phyloP scores from a whole-genome alignment of 2,329 filamentous ascomycete species.

The Xylariaceae sp. region DNA sequence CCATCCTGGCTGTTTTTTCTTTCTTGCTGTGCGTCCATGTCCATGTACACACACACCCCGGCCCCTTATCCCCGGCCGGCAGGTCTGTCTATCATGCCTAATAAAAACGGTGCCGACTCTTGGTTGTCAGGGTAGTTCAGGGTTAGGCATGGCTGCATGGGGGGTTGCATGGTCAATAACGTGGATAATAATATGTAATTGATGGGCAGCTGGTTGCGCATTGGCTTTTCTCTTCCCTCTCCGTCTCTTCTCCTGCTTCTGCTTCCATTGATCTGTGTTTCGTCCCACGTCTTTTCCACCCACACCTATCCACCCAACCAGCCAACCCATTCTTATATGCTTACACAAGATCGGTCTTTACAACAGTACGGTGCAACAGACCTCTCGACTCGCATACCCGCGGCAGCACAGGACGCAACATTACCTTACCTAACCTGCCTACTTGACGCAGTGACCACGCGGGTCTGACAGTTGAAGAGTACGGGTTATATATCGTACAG shows the following conservation, averaged over 20 bases:
- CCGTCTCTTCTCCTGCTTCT: conserved; percentile 17
- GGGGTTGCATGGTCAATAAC: conserved; percentile 29
- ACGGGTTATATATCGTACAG: background rate
- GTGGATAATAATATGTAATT: conserved; percentile 28
- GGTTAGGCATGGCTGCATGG: conserved; percentile 30
- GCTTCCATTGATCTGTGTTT: conserved; percentile 10
- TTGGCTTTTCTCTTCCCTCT: conserved; percentile 7
- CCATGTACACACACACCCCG: background rate
- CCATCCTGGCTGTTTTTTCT: background rate
- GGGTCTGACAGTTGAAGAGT: conserved; percentile 22
- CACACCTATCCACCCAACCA: background rate
- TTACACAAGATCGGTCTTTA: conserved; percentile 14
- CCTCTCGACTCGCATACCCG: conserved; percentile 16
- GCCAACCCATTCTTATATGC: background rate
- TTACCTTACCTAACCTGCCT: background rate
- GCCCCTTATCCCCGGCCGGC: conserved; percentile 16
- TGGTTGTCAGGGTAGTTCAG: conserved; percentile 9
- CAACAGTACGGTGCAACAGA: background rate
- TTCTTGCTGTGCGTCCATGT: background rate
- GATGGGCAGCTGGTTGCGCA: conserved; percentile 20
- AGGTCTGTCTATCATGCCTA: conserved; percentile 30
- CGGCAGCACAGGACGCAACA: conserved; percentile 21
- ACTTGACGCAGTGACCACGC: conserved; percentile 6
- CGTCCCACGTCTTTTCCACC: conserved; percentile 15
- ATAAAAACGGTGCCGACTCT: conserved; percentile 27